These are phyloP conservation scores for Williopsis jadinii DNA, from an alignment of 1,139 yeast species.

Conservation along the genomic window DNA sequence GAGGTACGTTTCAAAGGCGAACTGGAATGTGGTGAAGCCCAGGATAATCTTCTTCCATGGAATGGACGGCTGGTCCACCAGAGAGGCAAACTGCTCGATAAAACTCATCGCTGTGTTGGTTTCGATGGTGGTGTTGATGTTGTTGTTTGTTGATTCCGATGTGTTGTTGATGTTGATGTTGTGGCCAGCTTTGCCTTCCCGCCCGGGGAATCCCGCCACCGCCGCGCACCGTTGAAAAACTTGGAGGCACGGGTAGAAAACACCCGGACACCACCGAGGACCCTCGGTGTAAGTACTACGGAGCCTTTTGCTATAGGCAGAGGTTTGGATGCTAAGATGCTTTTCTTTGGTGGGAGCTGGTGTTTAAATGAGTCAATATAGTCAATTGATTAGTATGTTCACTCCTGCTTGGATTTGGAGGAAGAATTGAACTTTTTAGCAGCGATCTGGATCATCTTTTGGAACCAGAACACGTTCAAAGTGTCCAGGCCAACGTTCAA, in stretches of 20 bases:
- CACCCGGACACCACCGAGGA: not conserved
- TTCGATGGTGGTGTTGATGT: not conserved
- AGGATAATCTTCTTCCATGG: constrained; percentile 74
- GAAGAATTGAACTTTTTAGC: constrained; percentile 33
- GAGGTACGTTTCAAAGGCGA: constrained; percentile 65
- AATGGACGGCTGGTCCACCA: constrained; percentile 50
- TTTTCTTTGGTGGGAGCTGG: no score
- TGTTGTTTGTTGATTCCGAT: not conserved
- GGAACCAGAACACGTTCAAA: constrained; percentile 60
- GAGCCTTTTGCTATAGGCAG: no score
- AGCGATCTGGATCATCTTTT: constrained; percentile 78
- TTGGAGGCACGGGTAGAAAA: no score
- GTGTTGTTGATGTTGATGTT: not conserved
- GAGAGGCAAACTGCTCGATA: constrained; percentile 29
- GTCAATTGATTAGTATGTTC: no score
- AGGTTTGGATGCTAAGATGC: no score
- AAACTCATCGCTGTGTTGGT: constrained; percentile 22
- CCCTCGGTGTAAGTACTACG: not conserved
- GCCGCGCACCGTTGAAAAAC: no score
- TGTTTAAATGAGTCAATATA: not conserved
- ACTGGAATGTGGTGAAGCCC: constrained; percentile 73
- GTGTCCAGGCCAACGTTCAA: constrained; percentile 60
- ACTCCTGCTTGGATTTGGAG: no score
- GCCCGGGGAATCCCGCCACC: no score
- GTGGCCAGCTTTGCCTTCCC: not conserved